Conservation (phyloP, 768 basidiomycete species). For the Calocybe gangraenosa region DNA sequence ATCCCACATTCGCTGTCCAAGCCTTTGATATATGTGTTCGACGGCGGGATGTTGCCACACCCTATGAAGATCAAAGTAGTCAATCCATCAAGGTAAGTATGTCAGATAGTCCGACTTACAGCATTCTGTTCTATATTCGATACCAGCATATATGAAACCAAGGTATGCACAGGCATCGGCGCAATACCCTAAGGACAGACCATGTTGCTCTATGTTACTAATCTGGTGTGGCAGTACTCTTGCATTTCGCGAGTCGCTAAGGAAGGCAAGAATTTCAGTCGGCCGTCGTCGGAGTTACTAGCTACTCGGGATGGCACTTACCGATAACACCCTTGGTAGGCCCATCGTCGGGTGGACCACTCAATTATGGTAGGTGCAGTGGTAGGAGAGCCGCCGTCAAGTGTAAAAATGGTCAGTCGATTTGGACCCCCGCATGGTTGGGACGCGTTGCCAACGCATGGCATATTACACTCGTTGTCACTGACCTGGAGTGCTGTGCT, state of each 20-base stretch:
- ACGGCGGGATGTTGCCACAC: slow-evolving; percentile 1
- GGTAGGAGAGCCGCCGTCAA: neutral
- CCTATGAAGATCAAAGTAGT: neutral
- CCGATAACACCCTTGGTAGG: neutral
- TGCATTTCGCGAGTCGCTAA: neutral
- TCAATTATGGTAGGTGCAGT: neutral
- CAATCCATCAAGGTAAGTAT: no score
- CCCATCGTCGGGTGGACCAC: neutral
- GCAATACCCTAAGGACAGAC: neutral
- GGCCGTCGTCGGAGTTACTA: no score
- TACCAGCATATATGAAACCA: neutral
- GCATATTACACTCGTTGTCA: slow-evolving; percentile 6
- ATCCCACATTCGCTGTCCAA: slow-evolving; percentile 2
- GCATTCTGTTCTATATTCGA: no score
- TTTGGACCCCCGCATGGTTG: slow-evolving; percentile 2
- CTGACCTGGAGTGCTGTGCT: neutral
- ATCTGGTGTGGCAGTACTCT: neutral
- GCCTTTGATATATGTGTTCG: neutral
- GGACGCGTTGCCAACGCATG: slow-evolving; percentile 2
- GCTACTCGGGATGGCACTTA: no score
- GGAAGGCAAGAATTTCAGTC: neutral
- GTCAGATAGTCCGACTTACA: no score
- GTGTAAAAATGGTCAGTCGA: neutral
- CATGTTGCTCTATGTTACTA: neutral
- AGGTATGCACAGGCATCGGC: neutral